Evolutionary conservation across 2,329 filamentous ascomycete species (phyloP).

Genomic region (Nothophoma quercina): DNA sequence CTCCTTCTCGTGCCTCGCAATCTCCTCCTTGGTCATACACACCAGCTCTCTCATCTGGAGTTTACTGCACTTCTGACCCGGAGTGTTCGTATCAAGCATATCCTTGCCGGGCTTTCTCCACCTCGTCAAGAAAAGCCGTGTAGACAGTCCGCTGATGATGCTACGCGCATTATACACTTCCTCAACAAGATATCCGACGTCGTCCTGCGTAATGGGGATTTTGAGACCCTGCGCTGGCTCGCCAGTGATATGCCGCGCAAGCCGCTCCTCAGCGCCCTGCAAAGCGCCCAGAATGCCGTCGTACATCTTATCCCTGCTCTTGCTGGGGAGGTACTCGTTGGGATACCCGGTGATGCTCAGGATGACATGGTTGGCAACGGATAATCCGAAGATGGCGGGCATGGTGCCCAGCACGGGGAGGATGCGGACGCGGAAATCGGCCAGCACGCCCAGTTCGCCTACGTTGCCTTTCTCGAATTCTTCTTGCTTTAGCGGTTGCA

Average conservation of each 20-base stretch:
- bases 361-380: constrained; percentile 91
- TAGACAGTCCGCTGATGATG: constrained; percentile 80
- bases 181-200: constrained; percentile 87
- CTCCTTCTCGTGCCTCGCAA: constrained; percentile 77
- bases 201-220: constrained; percentile 77
- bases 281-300: constrained; percentile 79
- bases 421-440: constrained; percentile 94
- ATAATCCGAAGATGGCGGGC: constrained; percentile 95
- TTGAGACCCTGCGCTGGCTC: constrained; percentile 74
- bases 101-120: constrained; percentile 74
- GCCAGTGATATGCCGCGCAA: constrained; percentile 64
- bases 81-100: constrained; percentile 70
- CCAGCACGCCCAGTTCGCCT: constrained; percentile 84
- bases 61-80: constrained; percentile 80
- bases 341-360: constrained; percentile 83
- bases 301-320: constrained; percentile 90
- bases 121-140: constrained; percentile 77
- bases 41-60: constrained; percentile 77
- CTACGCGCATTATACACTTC: constrained; percentile 88
- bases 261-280: constrained; percentile 79
- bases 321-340: constrained; percentile 80
- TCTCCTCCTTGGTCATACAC: constrained; percentile 93
- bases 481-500: constrained; percentile 85
- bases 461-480: constrained; percentile 88
- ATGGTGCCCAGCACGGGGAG: constrained; percentile 94